phyloP scores from a whole-genome alignment of 495 filamentous ascomycete species.

The Penicillium argentinense region DNA sequence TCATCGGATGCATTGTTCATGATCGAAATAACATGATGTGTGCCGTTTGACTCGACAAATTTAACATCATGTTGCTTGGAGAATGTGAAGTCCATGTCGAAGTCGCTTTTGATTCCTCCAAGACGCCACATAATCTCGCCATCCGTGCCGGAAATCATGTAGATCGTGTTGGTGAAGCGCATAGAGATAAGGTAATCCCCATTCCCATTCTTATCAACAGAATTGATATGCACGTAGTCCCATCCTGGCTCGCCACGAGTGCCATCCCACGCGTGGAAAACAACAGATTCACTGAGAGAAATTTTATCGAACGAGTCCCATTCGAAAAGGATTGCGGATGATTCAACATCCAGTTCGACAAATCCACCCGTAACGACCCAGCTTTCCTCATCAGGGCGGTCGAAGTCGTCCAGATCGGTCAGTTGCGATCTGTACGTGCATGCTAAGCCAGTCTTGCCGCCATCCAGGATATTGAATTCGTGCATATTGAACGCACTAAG shows the following conservation, averaged over 20 bases:
- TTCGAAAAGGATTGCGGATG: constrained; percentile 36
- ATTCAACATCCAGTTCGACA: constrained; percentile 41
- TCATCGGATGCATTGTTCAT: constrained; percentile 52
- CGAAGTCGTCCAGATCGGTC: constrained; percentile 35
- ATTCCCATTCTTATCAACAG: constrained; percentile 51
- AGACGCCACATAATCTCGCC: constrained; percentile 59
- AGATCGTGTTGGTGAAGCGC: constrained; percentile 54
- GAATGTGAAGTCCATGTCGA: constrained; percentile 52
- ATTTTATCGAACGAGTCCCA: constrained; percentile 45
- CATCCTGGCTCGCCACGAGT: constrained; percentile 23
- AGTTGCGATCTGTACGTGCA: constrained; percentile 41
- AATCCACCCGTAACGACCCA: constrained; percentile 35
- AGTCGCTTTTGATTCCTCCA: constrained; percentile 43
- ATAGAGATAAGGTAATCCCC: constrained; percentile 59
- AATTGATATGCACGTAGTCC: constrained; percentile 63
- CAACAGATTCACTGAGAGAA: constrained; percentile 23
- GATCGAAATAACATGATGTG: constrained; percentile 46
- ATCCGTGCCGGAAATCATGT: constrained; percentile 53
- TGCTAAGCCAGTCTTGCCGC: constrained; percentile 37
- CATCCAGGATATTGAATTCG: constrained; percentile 42
- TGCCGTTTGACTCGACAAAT: constrained; percentile 44
- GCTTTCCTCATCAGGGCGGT: constrained; percentile 25
- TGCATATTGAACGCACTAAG: constrained; percentile 40
- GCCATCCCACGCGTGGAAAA: background rate
- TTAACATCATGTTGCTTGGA: constrained; percentile 59